A percentile compares a stretch with the other conserved stretches of the same genome.
These are phyloP conservation scores for Monosporascus sp. DNA, from an alignment of 2,329 filamentous ascomycete genomes.

Conservation along the genomic window DNA sequence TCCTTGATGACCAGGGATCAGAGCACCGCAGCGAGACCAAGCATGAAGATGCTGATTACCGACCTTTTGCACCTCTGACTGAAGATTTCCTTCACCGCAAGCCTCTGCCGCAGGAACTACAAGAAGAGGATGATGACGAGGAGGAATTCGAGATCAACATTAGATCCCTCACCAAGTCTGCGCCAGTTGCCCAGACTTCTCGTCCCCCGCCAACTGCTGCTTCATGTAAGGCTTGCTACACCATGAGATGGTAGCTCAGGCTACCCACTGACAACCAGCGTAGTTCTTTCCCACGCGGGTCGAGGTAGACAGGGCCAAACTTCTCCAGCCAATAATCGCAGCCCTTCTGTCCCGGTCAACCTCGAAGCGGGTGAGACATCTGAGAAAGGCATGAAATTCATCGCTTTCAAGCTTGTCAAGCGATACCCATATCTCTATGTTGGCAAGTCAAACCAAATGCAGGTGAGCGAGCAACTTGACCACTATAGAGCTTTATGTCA, in stretches of 20 bases:
- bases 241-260: too few relatives aligned
- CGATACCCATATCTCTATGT: slow-evolving; percentile 58
- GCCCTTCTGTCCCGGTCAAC: slow-evolving; percentile 4
- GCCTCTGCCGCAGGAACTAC: too few relatives aligned
- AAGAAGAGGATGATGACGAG: too few relatives aligned
- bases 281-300: background rate
- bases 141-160: too few relatives aligned
- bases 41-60: too few relatives aligned
- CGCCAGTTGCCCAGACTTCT: too few relatives aligned
- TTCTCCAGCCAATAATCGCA: background rate
- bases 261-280: background rate
- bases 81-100: too few relatives aligned
- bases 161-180: too few relatives aligned
- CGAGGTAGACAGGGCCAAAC: background rate
- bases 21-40: slow-evolving; percentile 6
- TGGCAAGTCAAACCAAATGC: slow-evolving; percentile 45
- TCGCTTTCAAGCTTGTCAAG: slow-evolving; percentile 47
- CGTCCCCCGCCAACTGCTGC: too few relatives aligned
- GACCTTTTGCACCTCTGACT: too few relatives aligned
- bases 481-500: background rate
- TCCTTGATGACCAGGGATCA: too few relatives aligned
- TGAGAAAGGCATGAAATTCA: slow-evolving; percentile 29
- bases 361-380: slow-evolving; percentile 23
- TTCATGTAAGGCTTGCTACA: background rate
- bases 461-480: slow-evolving; percentile 28